phyloP scores from a whole-genome alignment of 2,329 filamentous ascomycete genomes.

The Catunica adiposa region DNA sequence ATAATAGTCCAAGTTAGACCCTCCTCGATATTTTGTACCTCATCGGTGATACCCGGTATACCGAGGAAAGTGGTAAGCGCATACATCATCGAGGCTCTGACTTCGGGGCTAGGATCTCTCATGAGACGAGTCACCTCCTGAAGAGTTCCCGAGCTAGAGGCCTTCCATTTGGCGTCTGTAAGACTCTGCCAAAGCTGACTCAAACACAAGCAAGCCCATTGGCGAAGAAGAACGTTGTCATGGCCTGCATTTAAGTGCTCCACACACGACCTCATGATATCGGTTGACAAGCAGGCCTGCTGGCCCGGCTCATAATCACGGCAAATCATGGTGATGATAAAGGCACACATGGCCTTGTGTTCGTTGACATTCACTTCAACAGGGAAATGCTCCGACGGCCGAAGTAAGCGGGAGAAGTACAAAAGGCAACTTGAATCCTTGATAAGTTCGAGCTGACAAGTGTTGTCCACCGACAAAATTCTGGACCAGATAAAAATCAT shows the following conservation, averaged over 20 bases:
- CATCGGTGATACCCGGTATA: slow-evolving; percentile 80
- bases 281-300: slow-evolving; percentile 74
- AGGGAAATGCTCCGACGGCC: slow-evolving; percentile 65
- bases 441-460: slow-evolving; percentile 81
- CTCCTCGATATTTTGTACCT: slow-evolving; percentile 82
- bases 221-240: slow-evolving; percentile 73
- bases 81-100: slow-evolving; percentile 82
- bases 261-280: slow-evolving; percentile 79
- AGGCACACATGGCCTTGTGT: slow-evolving; percentile 97
- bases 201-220: slow-evolving; percentile 91
- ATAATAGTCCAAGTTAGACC: slow-evolving; percentile 76
- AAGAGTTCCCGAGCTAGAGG: slow-evolving; percentile 60
- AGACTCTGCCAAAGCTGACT: slow-evolving; percentile 89
- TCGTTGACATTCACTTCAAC: slow-evolving; percentile 69
- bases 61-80: slow-evolving; percentile 88
- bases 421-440: slow-evolving; percentile 86
- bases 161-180: slow-evolving; percentile 72
- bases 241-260: slow-evolving; percentile 60
- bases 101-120: slow-evolving; percentile 78
- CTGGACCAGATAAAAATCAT: slow-evolving; percentile 99
- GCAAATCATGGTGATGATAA: slow-evolving; percentile 94
- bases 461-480: slow-evolving; percentile 84
- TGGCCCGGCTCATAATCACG: slow-evolving; percentile 86
- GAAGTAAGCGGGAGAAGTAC: slow-evolving; percentile 88
- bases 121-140: slow-evolving; percentile 63